Conservation (phyloP, 2,329 filamentous ascomycete species). For the Diplodia intermedia region DNA sequence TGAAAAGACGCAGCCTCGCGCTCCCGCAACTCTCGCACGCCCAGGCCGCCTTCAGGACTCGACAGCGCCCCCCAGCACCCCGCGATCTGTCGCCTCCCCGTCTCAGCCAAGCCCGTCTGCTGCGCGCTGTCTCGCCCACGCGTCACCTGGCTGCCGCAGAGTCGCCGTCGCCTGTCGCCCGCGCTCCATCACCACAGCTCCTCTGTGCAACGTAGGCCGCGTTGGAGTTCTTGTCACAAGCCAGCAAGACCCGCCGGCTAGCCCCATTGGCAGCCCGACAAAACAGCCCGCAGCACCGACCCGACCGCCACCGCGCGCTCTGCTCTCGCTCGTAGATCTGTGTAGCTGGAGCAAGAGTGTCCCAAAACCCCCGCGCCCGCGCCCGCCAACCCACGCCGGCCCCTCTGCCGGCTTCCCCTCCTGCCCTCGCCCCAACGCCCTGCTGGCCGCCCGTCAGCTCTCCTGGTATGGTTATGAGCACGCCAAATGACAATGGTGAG, state of each 20-base stretch:
- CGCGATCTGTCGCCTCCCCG: constrained; percentile 1
- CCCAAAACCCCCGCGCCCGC: constrained; percentile 15
- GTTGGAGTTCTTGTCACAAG: constrained; percentile 18
- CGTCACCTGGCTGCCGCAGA: neutral
- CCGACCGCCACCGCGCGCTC: constrained; percentile 7
- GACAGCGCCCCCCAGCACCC: neutral
- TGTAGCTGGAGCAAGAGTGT: neutral
- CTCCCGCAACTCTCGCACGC: neutral
- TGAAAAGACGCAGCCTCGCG: constrained; percentile 13
- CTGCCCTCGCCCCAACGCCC: constrained; percentile 21
- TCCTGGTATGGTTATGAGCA: constrained; percentile 49
- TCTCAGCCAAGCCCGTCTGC: constrained; percentile 12
- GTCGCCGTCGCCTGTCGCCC: neutral
- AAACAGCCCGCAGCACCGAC: neutral
- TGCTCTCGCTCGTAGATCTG: constrained; percentile 13
- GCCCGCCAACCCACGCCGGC: constrained; percentile 18
- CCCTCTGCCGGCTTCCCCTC: constrained; percentile 22
- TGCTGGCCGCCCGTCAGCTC: constrained; percentile 37
- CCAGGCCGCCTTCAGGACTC: neutral
- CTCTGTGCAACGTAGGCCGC: constrained; percentile 7
- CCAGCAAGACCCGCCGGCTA: neutral
- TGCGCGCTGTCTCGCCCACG: constrained; percentile 10
- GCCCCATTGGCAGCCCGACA: constrained; percentile 20
- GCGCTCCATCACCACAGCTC: neutral
- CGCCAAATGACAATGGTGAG: constrained; percentile 51